Conservation (phyloP, 345 rosid genomes). For the Linum lewisii region DNA sequence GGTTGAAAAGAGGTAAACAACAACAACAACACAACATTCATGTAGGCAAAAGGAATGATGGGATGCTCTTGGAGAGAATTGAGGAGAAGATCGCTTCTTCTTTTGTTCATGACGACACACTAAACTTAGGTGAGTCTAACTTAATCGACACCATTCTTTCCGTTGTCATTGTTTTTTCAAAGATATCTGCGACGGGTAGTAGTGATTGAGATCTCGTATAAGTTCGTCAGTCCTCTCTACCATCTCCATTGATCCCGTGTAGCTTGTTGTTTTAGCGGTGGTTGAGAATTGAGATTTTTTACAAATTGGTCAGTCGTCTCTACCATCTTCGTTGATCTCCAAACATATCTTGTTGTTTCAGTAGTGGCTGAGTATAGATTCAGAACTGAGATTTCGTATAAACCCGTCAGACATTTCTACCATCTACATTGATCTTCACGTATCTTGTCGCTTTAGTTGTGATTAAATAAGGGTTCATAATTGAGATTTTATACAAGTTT, state of each 20-base stretch:
- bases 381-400: too few species aligned
- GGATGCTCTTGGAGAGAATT: slow-evolving; percentile 21
- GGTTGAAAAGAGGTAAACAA: slow-evolving; percentile 24
- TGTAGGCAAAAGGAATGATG: slow-evolving; percentile 15
- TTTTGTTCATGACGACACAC: slow-evolving; percentile 13
- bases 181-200: too few species aligned
- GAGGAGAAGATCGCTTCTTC: slow-evolving; percentile 29
- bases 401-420: too few species aligned
- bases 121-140: slow-evolving; percentile 17
- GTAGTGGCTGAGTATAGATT: too few species aligned
- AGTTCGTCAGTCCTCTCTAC: background rate
- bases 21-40: background rate
- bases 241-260: background rate
- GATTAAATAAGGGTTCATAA: too few species aligned
- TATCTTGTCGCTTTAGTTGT: too few species aligned
- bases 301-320: too few species aligned
- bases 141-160: background rate
- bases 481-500: background rate
- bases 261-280: too few species aligned
- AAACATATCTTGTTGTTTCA: too few species aligned
- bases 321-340: too few species aligned
- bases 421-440: too few species aligned
- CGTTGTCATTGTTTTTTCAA: background rate
- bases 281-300: too few species aligned
- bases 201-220: background rate